Conservation (phyloP, 306 rosid genomes). For the Acmispon strigosus region DNA sequence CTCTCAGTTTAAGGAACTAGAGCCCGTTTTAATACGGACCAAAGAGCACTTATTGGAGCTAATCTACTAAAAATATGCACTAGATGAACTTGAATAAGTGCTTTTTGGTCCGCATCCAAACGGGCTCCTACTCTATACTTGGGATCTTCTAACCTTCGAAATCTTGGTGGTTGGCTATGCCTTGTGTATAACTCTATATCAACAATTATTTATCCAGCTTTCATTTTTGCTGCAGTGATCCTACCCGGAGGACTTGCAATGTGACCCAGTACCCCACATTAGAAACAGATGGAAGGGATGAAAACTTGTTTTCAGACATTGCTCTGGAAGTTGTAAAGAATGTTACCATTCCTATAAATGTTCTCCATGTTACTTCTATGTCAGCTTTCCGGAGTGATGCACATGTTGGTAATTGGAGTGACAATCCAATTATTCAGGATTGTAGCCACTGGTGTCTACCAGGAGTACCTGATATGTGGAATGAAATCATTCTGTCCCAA, state of each 20-base stretch:
- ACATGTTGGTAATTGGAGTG: slow-evolving; percentile 77
- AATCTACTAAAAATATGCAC: too few relatives aligned
- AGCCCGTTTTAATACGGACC: too few relatives aligned
- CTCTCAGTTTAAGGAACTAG: background rate
- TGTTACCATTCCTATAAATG: slow-evolving; percentile 39
- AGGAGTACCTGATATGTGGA: slow-evolving; percentile 87
- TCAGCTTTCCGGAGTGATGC: slow-evolving; percentile 78
- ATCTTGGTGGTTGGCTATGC: background rate
- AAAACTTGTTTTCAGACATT: slow-evolving; percentile 51
- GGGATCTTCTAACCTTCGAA: background rate
- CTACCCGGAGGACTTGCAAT: slow-evolving; percentile 40
- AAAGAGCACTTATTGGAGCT: too few relatives aligned
- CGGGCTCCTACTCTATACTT: too few relatives aligned
- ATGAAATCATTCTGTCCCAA: slow-evolving; percentile 60
- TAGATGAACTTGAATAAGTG: too few relatives aligned
- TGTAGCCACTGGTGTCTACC: slow-evolving; percentile 96
- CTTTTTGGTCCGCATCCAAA: too few relatives aligned
- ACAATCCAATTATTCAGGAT: slow-evolving; percentile 48
- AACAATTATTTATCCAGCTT: slow-evolving; percentile 22
- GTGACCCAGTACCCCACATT: slow-evolving; percentile 44
- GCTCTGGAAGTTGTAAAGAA: slow-evolving; percentile 46
- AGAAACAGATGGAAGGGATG: slow-evolving; percentile 45
- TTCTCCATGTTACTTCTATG: slow-evolving; percentile 65
- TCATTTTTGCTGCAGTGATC: slow-evolving; percentile 47
- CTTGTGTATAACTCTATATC: background rate